Evolutionary conservation across 2,329 filamentous ascomycete species (phyloP).

Genomic region (Berkeleyomyces basicola): DNA sequence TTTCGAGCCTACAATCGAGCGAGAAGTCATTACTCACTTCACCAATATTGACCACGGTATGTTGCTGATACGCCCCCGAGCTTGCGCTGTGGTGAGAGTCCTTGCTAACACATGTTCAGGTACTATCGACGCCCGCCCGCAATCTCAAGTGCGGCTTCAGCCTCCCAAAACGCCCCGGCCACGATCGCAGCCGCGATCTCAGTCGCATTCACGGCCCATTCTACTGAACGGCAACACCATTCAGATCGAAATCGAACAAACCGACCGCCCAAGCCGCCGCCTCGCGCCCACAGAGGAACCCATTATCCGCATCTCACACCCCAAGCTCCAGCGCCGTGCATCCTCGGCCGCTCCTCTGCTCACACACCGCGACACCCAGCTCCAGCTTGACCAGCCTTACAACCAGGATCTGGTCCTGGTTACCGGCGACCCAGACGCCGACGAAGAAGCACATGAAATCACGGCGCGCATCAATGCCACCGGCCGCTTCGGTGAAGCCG

Average conservation of each 20-base stretch:
- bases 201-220: conserved; percentile 18
- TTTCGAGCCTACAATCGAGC: conserved; percentile 62
- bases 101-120: conserved; percentile 1
- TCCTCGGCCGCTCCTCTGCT: conserved; percentile 24
- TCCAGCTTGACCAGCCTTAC: conserved; percentile 26
- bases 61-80: conserved; percentile 18
- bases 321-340: conserved; percentile 15
- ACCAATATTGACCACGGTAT: conserved; percentile 73
- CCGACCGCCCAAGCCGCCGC: neutral
- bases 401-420: conserved; percentile 49
- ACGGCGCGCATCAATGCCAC: conserved; percentile 39
- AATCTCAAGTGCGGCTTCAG: conserved; percentile 17
- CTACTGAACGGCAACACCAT: conserved; percentile 28
- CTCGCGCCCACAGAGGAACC: conserved; percentile 26
- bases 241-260: conserved; percentile 41
- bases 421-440: conserved; percentile 15
- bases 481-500: conserved; percentile 55
- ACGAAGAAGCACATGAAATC: conserved; percentile 50
- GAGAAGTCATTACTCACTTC: conserved; percentile 81
- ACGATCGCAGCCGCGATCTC: conserved; percentile 34
- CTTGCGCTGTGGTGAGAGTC: neutral
- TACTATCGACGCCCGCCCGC: conserved; percentile 24
- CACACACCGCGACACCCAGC: conserved; percentile 18
- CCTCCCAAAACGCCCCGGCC: conserved; percentile 26
- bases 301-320: conserved; percentile 31